Conservation (phyloP, 1,139 yeast species). For the Arxiozyma bovina region DNA sequence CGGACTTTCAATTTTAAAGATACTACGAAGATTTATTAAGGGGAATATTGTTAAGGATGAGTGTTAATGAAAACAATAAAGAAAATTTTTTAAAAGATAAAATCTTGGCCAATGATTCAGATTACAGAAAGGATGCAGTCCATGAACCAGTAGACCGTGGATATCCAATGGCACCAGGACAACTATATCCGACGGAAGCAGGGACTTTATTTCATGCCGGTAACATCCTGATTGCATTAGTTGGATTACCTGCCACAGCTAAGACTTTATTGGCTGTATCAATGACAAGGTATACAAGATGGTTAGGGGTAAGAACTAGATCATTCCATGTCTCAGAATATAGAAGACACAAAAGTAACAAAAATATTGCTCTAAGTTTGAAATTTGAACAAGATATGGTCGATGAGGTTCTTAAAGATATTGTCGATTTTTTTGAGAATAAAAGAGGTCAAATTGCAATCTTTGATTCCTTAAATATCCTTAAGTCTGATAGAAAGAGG, state of each 20-base stretch:
- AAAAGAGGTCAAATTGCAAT: constrained; percentile 90
- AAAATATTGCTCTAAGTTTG: constrained; percentile 41
- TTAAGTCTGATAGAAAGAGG: constrained; percentile 55
- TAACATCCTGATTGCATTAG: constrained; percentile 76
- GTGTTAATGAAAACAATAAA: background rate
- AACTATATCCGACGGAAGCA: constrained; percentile 79
- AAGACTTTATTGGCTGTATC: constrained; percentile 90
- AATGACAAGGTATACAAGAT: constrained; percentile 79
- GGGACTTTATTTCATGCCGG: constrained; percentile 95
- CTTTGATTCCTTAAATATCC: constrained; percentile 89
- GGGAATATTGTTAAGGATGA: background rate
- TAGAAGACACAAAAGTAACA: constrained; percentile 38
- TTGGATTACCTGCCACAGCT: constrained; percentile 94
- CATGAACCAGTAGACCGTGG: constrained; percentile 29
- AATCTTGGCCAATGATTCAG: background rate
- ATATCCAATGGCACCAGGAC: constrained; percentile 61
- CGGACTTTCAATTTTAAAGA: too few relatives aligned
- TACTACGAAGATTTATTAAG: background rate
- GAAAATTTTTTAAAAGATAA: background rate
- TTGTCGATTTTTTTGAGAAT: constrained; percentile 58
- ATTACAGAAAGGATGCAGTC: constrained; percentile 16
- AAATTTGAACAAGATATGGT: constrained; percentile 52
- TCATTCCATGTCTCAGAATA: constrained; percentile 91
- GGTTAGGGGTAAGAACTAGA: constrained; percentile 92
- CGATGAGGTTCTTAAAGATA: constrained; percentile 59